Base-by-base conservation (phyloP, 129 eudicot species). In the Sambucus nigra region DNA sequence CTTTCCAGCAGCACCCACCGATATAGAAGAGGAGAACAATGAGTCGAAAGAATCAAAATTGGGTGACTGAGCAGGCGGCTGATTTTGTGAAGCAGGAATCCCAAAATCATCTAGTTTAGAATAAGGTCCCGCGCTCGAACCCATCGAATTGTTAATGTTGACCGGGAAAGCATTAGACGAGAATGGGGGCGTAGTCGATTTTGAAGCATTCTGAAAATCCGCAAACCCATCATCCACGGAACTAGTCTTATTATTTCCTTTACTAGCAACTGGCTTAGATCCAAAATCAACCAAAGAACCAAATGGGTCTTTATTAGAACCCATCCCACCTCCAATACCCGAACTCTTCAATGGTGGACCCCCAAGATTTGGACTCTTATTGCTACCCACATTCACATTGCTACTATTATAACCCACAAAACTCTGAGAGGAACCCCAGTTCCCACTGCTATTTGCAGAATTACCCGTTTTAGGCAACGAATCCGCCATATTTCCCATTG, bases 231-330 rank as follows among this genome's bases (percentile, higher is more conserved):
- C 77, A 71, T 69, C 72, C 33, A 56, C 77, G 1, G 55, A 15
- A 44, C 53, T 39, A 46, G 59, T 55, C 9, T 71, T 46, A 13
- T 25, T 52, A 67, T 12, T 71, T 1, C 55, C 45, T 53, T 78
- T 78, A 35, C 76, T 70, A 66, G 68, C 66, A 49, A 57, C 49
- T 6, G 76, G 80, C 66, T 84, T 81, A 14, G 93, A 61, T 23
- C 81, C 61, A 38, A 89, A 78, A 85, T 79, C 86, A 72, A 81
- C 71, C 59, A 91, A 72, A 8, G 88, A 78, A 57, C 88, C 94
- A 75, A 91, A 82, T 6, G 98, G 98, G 38, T 85, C 98, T 77
- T 81, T 82, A 61, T 64, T 79, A 17, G 77, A 48, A 51, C 64
- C 64, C 80, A 73, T 38, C 17, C 92, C 80, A 16, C 68, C 70